Base-by-base conservation (phyloP, 1,139 yeast species). In the Yarrowia galli region DNA sequence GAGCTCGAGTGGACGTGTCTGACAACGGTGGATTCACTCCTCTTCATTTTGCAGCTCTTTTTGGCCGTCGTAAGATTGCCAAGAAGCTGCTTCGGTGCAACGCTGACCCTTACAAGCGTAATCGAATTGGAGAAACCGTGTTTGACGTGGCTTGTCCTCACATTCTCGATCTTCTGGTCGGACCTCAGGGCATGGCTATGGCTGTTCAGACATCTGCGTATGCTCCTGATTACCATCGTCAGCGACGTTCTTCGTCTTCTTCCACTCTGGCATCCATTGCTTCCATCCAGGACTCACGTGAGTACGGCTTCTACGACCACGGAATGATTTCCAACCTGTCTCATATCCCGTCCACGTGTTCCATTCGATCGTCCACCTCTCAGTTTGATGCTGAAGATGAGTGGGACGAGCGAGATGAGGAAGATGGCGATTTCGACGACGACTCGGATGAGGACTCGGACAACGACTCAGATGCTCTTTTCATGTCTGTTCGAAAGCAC, bases 1-100 rank as follows among this genome's bases (percentile, higher is more conserved):
- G 98, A 6, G 93, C 96, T 40, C 85, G 91, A 73, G 83, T 89
- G 63, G 96, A 92, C 76, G 79, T 83, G 45, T 85, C 85, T 72
- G 98, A 93, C 76, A 82, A 84, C 65, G 91, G 89, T 76, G 98
- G 97, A 1, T 85, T 87, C 72, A 89, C 97, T 0, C 96, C 98
- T 15, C 81, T 95, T 69, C 97, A 92, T 77, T 87, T 89, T 75
- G 97, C 98, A 0, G 86, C 93, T 25, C 78, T 92, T 73, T 81
- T 84, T 71, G 97, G 97, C 18, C 85, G 89, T 74, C 80, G 90
- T 63, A 85, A 84, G 60, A 81, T 88, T 69, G 87, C 88, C 69
- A 79, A 82, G 66, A 77, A 87, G 66, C 82, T 89, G 71, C 77
- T 88, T 51, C 76, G 87, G 84, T 72, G 91, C 40, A 75, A 73